These are phyloP conservation scores for Taxillus chinensis DNA, from an alignment of 164 flowering plant genomes.

Conservation along the genomic window DNA sequence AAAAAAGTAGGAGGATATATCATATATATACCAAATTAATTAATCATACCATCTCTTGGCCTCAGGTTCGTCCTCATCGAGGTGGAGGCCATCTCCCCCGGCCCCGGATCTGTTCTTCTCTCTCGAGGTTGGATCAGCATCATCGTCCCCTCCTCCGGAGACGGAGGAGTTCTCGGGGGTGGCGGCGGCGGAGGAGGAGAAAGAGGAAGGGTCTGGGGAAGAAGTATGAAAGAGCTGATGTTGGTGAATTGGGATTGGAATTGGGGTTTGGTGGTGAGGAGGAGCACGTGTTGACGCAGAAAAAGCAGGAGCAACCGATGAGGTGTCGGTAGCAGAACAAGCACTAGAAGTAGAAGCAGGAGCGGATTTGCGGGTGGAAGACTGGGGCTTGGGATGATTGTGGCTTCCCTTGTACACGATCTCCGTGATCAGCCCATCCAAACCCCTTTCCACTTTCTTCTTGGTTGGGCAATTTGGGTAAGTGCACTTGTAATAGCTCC, in stretches of 20 bases:
- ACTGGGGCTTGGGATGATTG: constrained; percentile 74
- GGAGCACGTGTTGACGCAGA: neutral
- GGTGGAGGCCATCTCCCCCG: constrained; percentile 27
- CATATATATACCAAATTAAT: neutral
- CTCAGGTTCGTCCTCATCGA: constrained; percentile 66
- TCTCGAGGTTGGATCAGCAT: constrained; percentile 27
- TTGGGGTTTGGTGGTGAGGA: constrained; percentile 11
- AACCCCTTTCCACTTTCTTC: constrained; percentile 74
- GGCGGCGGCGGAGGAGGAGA: constrained; percentile 7
- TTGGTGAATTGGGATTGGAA: constrained; percentile 16
- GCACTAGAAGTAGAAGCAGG: too few species aligned
- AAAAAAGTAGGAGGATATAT: too few species aligned
- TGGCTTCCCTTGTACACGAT: constrained; percentile 70
- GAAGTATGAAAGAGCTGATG: constrained; percentile 20
- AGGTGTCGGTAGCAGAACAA: neutral
- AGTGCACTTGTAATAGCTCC: constrained; percentile 77
- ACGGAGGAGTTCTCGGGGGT: constrained; percentile 72
- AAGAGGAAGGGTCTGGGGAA: neutral
- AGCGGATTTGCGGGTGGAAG: constrained; percentile 48
- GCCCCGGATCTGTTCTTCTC: constrained; percentile 35
- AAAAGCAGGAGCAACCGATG: constrained; percentile 14
- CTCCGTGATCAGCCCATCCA: constrained; percentile 69
- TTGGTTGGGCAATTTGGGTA: constrained; percentile 58
- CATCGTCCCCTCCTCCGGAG: constrained; percentile 60
- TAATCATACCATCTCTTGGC: constrained; percentile 59